Conservation (phyloP, 169 alveolate genomes). For the Amoebophrya sp. region DNA sequence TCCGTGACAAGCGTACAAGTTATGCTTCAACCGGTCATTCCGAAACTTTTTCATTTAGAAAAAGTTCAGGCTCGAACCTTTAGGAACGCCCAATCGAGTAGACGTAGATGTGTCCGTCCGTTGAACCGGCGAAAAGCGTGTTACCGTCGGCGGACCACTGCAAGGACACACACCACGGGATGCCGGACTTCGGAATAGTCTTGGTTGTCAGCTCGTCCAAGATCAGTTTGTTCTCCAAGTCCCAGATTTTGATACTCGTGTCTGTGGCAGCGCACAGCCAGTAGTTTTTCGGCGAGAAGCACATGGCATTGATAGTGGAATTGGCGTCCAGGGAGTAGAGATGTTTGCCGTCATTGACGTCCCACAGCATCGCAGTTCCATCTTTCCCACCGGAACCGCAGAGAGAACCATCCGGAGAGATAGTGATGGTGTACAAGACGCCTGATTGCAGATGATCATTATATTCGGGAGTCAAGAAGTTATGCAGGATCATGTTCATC, state of each 20-base stretch:
- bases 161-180: constrained; percentile 88
- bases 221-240: constrained; percentile 83
- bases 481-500: too few relatives aligned
- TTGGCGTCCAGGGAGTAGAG: constrained; percentile 84
- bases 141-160: constrained; percentile 89
- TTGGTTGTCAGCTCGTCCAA: constrained; percentile 80
- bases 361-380: constrained; percentile 92
- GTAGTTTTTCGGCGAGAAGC: constrained; percentile 91
- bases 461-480: too few relatives aligned
- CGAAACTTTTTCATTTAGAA: too few relatives aligned
- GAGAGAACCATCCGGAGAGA: constrained; percentile 93
- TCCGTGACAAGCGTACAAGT: too few relatives aligned
- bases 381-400: constrained; percentile 99
- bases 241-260: constrained; percentile 85
- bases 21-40: too few relatives aligned
- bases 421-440: constrained; percentile 84
- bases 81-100: constrained; percentile 60
- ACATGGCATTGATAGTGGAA: constrained; percentile 83
- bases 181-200: constrained; percentile 76
- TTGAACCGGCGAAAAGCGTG: constrained; percentile 83
- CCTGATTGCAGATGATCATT: too few relatives aligned
- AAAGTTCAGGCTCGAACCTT: too few relatives aligned
- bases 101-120: constrained; percentile 80
- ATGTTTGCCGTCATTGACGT: constrained; percentile 88
- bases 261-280: constrained; percentile 94